Conservation (phyloP, 192 early-diverging fungal genomes). For the Coemansia sp. region DNA sequence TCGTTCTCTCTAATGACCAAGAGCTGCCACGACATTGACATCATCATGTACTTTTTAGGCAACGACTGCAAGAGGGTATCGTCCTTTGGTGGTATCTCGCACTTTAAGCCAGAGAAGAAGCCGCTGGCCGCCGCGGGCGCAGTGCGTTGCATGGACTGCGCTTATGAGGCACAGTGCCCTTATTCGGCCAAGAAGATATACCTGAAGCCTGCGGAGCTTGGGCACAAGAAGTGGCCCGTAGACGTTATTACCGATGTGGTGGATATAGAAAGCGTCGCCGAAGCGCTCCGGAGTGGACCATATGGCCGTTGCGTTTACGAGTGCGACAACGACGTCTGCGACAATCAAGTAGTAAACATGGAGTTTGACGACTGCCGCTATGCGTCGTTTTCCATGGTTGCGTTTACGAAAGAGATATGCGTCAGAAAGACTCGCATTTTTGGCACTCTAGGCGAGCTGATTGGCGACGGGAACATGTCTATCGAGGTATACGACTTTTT, state of each 20-base stretch:
- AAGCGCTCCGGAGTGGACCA: conserved; percentile 57
- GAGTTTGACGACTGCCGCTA: conserved; percentile 60
- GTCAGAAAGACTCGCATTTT: conserved; percentile 61
- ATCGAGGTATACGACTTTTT: conserved; percentile 58
- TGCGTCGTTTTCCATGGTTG: conserved; percentile 64
- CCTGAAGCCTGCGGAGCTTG: conserved; percentile 39
- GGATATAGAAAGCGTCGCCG: conserved; percentile 58
- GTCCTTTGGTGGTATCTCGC: conserved; percentile 65
- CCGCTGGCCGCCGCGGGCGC: conserved; percentile 63
- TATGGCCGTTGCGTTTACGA: conserved; percentile 76
- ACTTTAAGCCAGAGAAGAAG: conserved; percentile 62
- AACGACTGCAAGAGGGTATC: conserved; percentile 44
- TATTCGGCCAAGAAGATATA: conserved; percentile 68
- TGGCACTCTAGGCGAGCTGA: conserved; percentile 60
- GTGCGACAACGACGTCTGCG: conserved; percentile 70
- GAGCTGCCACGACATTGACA: conserved; percentile 62
- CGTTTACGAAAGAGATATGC: conserved; percentile 61
- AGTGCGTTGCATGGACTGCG: conserved; percentile 62
- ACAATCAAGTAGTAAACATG: conserved; percentile 67
- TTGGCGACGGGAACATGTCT: conserved; percentile 55
- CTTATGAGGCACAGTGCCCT: conserved; percentile 59
- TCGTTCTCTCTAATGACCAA: conserved; percentile 70
- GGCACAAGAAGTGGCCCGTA: conserved; percentile 61
- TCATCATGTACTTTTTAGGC: conserved; percentile 55
- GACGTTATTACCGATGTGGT: conserved; percentile 57